Base-by-base conservation (phyloP, 1,139 yeast genomes). In the Ogataea hybrid region DNA sequence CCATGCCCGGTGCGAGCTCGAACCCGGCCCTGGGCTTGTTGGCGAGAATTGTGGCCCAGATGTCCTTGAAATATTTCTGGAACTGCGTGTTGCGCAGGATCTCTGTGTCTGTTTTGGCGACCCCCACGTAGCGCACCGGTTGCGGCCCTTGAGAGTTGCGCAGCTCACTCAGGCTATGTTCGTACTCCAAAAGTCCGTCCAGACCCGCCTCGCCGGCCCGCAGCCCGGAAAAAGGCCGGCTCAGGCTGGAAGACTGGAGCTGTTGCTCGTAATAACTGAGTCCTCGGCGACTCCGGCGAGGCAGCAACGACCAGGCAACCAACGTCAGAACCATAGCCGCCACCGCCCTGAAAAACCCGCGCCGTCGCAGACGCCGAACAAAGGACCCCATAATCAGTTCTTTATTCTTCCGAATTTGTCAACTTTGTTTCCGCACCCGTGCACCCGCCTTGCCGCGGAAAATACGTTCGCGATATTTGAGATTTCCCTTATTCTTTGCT, bases 11-110 rank as follows among this genome's bases (percentile, higher is more conserved):
- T 23, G 17, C 10, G 37, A 31, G 31, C 31, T 47, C 48, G 29
- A 50, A 51, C 11, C 50, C 52, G 6, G 41, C 25, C 7, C 41
- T 34, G n/a, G 60, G 60, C 22, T 43, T 44, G 35, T 47, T 46
- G 21, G 38, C 33, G 6, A 32, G 35, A 4, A 54, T 38, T 1
- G 43, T 32, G 18, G 46, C 40, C 12, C 54, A 32, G 3, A 48
- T 28, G 27, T 42, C 43, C 22, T 37, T 43, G 42, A 51, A 49
- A 28, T 42, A 53, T 14, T 37, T 32, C 33, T 52, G 56, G 29
- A 54, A 35, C 28, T 42, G 45, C 5, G 44, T 38, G 23, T 47
- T 42, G 36, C 56, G 41, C 17, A 42, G 28, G 9, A 47, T 16
- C 25, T 53, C 53, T 21, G 36, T 43, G 11, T 28, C 32, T 3